phyloP scores from a whole-genome alignment of 768 basidiomycete species.

The Russula lepida region DNA sequence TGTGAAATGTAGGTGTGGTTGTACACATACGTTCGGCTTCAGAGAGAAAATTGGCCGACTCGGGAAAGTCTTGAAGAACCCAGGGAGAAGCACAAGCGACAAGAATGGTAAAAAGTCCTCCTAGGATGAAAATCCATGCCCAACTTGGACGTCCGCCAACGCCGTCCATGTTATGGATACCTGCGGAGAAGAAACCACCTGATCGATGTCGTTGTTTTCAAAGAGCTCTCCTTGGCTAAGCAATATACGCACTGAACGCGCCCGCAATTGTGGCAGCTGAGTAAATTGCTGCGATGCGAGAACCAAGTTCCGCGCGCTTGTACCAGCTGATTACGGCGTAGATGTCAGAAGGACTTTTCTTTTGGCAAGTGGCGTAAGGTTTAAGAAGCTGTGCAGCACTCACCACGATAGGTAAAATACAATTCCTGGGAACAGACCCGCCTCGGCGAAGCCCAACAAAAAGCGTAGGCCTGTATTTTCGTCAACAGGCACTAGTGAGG shows the following conservation, averaged over 20 bases:
- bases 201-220: neutral
- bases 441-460: neutral
- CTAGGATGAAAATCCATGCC: conserved; percentile 1
- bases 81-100: neutral
- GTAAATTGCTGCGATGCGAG: neutral
- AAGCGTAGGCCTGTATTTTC: neutral
- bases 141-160: neutral
- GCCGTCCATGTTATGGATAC: neutral
- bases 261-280: neutral
- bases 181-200: neutral
- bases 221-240: neutral
- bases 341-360: neutral
- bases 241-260: neutral
- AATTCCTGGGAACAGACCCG: neutral
- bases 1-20: neutral
- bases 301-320: neutral
- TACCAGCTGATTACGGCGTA: neutral
- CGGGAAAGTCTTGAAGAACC: neutral
- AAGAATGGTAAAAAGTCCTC: neutral
- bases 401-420: neutral
- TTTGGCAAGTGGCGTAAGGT: neutral
- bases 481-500: neutral
- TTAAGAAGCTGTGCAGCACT: neutral
- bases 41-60: neutral
- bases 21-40: neutral